Evolutionary conservation across 768 basidiomycete species (phyloP).

Genomic region (Gloeostereum incarnatum): DNA sequence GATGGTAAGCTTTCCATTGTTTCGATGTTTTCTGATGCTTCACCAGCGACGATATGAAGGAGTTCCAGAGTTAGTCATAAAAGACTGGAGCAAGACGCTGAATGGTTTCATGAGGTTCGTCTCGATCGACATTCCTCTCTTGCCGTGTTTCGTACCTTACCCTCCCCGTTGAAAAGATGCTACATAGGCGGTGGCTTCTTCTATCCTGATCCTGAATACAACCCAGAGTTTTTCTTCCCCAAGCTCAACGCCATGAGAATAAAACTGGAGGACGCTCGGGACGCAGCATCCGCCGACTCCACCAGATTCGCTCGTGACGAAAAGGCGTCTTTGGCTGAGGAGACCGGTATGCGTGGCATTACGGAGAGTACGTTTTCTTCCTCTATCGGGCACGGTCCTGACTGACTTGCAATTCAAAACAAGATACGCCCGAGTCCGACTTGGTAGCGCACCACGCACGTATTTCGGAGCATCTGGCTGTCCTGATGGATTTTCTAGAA

Average conservation of each 20-base stretch:
- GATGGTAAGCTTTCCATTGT: too few relatives aligned
- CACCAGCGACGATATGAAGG: not conserved
- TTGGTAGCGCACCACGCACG: constrained; percentile 3
- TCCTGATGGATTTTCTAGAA: constrained; percentile 7
- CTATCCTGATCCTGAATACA: constrained; percentile 3
- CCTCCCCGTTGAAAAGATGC: constrained; percentile 5
- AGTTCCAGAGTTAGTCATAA: constrained; percentile 5
- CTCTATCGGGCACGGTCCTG: not conserved
- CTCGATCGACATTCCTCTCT: not conserved
- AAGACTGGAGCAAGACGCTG: constrained; percentile 12
- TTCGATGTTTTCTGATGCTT: not conserved
- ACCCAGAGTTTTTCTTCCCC: constrained; percentile 5
- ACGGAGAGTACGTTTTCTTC: not conserved
- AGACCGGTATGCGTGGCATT: not conserved
- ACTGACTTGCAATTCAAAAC: not conserved
- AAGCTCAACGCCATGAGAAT: constrained; percentile 3
- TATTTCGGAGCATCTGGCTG: constrained; percentile 7
- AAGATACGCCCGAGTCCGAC: constrained; percentile 2
- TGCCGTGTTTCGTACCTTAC: not conserved
- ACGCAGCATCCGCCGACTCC: not conserved
- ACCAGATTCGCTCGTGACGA: not conserved
- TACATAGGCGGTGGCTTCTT: constrained; percentile 11
- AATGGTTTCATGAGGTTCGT: constrained; percentile 11
- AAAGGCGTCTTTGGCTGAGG: not conserved
- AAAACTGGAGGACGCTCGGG: not conserved